These are phyloP conservation scores for Ogataea methylovora DNA, from an alignment of 805 yeast species.

Conservation along the genomic window DNA sequence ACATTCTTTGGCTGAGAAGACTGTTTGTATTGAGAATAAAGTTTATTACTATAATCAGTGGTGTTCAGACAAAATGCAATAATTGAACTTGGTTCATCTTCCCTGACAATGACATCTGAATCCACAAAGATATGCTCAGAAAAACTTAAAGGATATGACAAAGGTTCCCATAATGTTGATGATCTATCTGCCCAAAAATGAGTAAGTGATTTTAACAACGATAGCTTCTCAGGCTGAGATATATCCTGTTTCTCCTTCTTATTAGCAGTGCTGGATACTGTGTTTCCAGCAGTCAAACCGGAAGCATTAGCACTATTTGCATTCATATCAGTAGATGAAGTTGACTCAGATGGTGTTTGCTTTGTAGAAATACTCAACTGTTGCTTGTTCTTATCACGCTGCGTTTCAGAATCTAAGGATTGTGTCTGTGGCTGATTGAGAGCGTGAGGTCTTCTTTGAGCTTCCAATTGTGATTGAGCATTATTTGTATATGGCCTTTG, in stretches of 20 bases:
- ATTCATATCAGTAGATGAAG: too few species aligned
- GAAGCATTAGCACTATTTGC: neutral
- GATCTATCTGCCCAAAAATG: constrained; percentile 98
- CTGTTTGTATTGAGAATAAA: constrained; percentile 30
- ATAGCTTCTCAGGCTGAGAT: constrained; percentile 52
- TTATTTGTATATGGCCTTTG: too few species aligned
- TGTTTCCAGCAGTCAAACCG: neutral
- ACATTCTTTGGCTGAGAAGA: neutral
- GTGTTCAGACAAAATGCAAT: constrained; percentile 90
- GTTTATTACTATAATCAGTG: constrained; percentile 55
- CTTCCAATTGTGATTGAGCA: too few species aligned
- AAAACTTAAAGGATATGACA: constrained; percentile 72
- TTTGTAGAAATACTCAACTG: too few species aligned
- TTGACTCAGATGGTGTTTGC: too few species aligned
- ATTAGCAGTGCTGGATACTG: neutral
- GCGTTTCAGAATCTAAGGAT: too few species aligned
- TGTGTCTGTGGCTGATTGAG: too few species aligned
- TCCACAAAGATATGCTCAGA: constrained; percentile 91
- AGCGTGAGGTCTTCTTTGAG: too few species aligned
- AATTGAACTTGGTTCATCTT: constrained; percentile 92
- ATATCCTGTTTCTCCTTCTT: neutral
- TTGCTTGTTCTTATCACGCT: too few species aligned
- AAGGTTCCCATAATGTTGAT: constrained; percentile 90
- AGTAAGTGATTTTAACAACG: constrained; percentile 74
- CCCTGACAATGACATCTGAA: constrained; percentile 87